Base-by-base conservation (phyloP, 805 yeast genomes). In the Priceomyces haplophilus region DNA sequence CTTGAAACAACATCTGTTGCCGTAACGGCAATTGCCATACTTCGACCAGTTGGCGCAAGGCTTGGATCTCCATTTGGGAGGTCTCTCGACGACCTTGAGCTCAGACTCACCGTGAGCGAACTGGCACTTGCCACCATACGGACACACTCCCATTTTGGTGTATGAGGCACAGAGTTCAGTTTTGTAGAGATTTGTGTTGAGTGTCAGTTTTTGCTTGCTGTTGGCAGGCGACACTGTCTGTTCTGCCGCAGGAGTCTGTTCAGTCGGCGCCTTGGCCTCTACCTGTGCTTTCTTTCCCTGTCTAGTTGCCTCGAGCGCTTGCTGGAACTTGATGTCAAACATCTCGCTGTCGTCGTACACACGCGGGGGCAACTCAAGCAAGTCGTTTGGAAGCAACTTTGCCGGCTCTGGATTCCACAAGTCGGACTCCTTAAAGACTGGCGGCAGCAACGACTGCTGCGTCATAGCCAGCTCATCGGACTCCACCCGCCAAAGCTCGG, bases 81-180 rank as follows among this genome's bases (percentile, higher is more conserved):
- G 83, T 46, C 91, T 75, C 46, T 80, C 83, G 35, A 88, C 82
- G 10, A 64, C 52, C 61, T 87, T 87, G 53, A 89, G 69, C 62
- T 89, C 97, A 42, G 75, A 67, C 31, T 77, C 72, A 15, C 97
- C 97, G 58, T 89, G 97, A 4, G 97, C 97, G 73, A 89, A 89
- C 67, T 89, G 97, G 62, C 97, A 89, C 68, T 89, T 89, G 50
- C 78, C 75, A 2, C 95, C 96, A 60, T 89, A 89, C 12, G 95
- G 96, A 61, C 97, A 89, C 10, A 58, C 50, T 18, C 81, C 80
- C 50, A 79, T 76, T 53, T 78, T 80, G 57, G 80, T 78, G 59
- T 75, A 89, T 19, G 90, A 83, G 31, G 82, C 84, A 63, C 97
- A 89, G 43, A 90, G 73, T 63, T 89, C 97, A 0, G 97, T 90